Percentiles rank a stretch among this genome's conserved stretches.
These are phyloP conservation scores for Cadophora sp. DNA, from an alignment of 2,329 filamentous ascomycete genomes.

Conservation along the genomic window DNA sequence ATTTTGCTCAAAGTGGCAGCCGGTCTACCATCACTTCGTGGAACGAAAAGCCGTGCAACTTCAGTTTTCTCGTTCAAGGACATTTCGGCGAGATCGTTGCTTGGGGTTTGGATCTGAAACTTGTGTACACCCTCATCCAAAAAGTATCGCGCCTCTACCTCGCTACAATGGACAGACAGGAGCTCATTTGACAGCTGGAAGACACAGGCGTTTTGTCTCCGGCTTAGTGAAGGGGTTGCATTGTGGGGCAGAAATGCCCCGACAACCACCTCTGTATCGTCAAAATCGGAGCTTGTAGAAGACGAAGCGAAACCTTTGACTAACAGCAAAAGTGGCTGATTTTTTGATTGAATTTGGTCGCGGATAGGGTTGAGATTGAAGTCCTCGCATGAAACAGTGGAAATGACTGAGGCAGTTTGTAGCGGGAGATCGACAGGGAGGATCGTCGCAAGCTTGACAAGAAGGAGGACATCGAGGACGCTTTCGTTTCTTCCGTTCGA, in stretches of 20 bases:
- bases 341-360: neutral
- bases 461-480: neutral
- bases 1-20: neutral
- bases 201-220: neutral
- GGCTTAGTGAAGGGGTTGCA: neutral
- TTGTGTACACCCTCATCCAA: neutral
- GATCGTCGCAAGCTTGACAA: neutral
- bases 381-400: neutral
- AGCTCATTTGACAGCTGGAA: neutral
- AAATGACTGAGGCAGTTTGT: neutral
- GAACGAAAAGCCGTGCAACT: neutral
- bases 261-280: neutral
- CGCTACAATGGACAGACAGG: neutral
- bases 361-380: neutral
- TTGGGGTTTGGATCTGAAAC: neutral
- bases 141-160: neutral
- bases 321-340: neutral
- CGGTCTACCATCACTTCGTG: neutral
- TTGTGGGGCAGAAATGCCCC: neutral
- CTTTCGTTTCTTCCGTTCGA: conserved; percentile 1
- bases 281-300: neutral
- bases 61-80: neutral
- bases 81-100: neutral
- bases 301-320: neutral
- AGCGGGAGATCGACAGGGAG: conserved; percentile 2